Percentiles rank a stretch among this genome's conserved stretches.
phyloP scores from a whole-genome alignment of 371 early-diverging fungal genomes.

The Mortierella sp. region DNA sequence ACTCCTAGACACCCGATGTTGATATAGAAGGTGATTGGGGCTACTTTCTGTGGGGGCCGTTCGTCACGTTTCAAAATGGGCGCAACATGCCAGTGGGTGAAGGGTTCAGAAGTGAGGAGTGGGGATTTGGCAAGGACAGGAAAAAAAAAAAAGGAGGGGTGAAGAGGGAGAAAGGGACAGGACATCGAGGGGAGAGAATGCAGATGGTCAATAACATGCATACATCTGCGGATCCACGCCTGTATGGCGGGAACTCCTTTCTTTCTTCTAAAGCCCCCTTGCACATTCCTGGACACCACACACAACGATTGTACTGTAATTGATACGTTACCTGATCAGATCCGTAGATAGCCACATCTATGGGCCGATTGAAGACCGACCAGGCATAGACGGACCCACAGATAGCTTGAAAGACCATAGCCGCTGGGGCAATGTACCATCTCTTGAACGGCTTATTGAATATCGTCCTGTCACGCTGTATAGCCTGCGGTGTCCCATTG shows the following conservation, averaged over 20 bases:
- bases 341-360: constrained; percentile 62
- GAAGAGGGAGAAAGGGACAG: constrained; percentile 2
- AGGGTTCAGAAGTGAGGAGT: background rate
- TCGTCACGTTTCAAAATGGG: constrained; percentile 1
- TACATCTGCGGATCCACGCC: background rate
- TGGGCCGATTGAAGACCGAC: constrained; percentile 71
- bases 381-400: constrained; percentile 78
- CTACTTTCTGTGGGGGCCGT: constrained; percentile 45
- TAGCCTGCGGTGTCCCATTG: constrained; percentile 30
- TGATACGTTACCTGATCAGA: constrained; percentile 24
- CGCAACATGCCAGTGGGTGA: background rate
- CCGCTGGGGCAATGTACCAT: constrained; percentile 68
- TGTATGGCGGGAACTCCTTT: constrained; percentile 15
- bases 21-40: constrained; percentile 74
- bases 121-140: background rate
- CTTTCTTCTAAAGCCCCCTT: constrained; percentile 12
- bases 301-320: background rate
- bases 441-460: constrained; percentile 59
- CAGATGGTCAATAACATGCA: constrained; percentile 6
- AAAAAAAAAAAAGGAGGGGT: constrained; percentile 1
- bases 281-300: background rate
- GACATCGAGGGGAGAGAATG: constrained; percentile 9
- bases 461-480: constrained; percentile 39
- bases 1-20: constrained; percentile 74
- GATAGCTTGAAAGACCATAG: constrained; percentile 71